Evolutionary conservation across 2,329 filamentous ascomycete species (phyloP), one percentile per base, ranked within the genome.

Genomic region (Microdochium bolleyi): DNA sequence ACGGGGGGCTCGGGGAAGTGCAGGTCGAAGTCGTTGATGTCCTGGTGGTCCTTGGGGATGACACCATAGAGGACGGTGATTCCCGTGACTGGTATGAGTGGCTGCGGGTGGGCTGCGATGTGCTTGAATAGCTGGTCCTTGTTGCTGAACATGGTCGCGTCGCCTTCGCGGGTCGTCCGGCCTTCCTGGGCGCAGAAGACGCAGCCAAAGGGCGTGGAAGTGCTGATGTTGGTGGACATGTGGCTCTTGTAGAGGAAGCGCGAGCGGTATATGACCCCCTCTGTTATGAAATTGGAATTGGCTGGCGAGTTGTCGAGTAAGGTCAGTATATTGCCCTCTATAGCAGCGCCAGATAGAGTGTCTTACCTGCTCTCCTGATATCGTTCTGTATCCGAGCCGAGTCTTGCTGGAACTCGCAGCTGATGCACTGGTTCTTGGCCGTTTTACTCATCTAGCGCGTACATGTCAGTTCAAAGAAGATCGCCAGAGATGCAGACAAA

Each of bases 241-340:
- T 75, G 72, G 14, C 69, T 73, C 52, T 75, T 75, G 60, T 69
- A 72, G 11, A 74, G 63, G 24, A 75, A 65, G 0, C 72, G 67
- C 14, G 71, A 61, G 4, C 72, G 71, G 57, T 70, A 74, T 1
- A 63, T 59, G 3, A 70, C 61, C 2, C 69, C 70, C 4, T 58
- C 59, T 22, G 65, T 66, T 24, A 56, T 56, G 25, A 67, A 66
- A 10, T 67, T 69, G 4, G 64, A 67, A 49, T 64, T 62, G 22
- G 66, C 69, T 72, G 51, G 13, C 8, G 14, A 34, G 32, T 22
- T 22, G 7, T 7, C 49, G 16, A 19, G 19, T 21, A 25, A 2
- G 9, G n/a, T n/a, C n/a, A n/a, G n/a, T n/a, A n/a, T n/a, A n/a
- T n/a, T n/a, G n/a, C n/a, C n/a, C n/a, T n/a, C n/a, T n/a, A n/a